phyloP scores from a whole-genome alignment of 176 grass and related monocot genomes.

The Aegilops bicornis region DNA sequence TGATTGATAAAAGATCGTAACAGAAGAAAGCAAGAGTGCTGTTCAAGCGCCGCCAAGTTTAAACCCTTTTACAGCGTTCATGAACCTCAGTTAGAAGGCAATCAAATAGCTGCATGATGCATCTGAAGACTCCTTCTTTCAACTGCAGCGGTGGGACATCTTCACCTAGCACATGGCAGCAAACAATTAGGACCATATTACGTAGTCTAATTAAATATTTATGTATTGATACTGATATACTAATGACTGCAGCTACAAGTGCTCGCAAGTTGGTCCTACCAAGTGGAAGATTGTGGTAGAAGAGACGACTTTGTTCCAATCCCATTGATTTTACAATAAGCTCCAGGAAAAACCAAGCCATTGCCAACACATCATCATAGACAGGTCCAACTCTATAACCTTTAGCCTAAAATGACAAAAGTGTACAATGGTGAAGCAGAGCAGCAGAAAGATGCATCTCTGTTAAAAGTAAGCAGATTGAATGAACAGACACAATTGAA shows the following conservation, averaged over 20 bases:
- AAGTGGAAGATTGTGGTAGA: slow-evolving; percentile 87
- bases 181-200: slow-evolving; percentile 33
- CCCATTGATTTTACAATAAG: slow-evolving; percentile 99
- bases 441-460: slow-evolving; percentile 14
- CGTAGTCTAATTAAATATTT: slow-evolving; percentile 15
- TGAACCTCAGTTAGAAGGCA: slow-evolving; percentile 99
- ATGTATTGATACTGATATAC: slow-evolving; percentile 3
- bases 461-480: slow-evolving; percentile 19
- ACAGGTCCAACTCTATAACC: slow-evolving; percentile 99
- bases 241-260: not conserved
- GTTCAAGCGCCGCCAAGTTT: slow-evolving; percentile 87
- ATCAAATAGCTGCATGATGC: slow-evolving; percentile 95
- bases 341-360: slow-evolving; percentile 99
- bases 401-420: slow-evolving; percentile 79
- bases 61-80: slow-evolving; percentile 99
- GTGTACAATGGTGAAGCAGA: slow-evolving; percentile 24
- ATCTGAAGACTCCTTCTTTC: slow-evolving; percentile 97
- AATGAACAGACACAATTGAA: slow-evolving; percentile 12
- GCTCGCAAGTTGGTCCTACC: slow-evolving; percentile 42
- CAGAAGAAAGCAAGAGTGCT: slow-evolving; percentile 98
- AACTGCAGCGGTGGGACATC: slow-evolving; percentile 92
- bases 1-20: slow-evolving; percentile 91
- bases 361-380: slow-evolving; percentile 99
- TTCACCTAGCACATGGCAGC: slow-evolving; percentile 59
- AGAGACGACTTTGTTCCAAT: slow-evolving; percentile 90